Percentiles rank a stretch among this genome's conserved stretches.
Conservation (phyloP, 352 stramenopile species). For the Phytophthora agathidicida region DNA sequence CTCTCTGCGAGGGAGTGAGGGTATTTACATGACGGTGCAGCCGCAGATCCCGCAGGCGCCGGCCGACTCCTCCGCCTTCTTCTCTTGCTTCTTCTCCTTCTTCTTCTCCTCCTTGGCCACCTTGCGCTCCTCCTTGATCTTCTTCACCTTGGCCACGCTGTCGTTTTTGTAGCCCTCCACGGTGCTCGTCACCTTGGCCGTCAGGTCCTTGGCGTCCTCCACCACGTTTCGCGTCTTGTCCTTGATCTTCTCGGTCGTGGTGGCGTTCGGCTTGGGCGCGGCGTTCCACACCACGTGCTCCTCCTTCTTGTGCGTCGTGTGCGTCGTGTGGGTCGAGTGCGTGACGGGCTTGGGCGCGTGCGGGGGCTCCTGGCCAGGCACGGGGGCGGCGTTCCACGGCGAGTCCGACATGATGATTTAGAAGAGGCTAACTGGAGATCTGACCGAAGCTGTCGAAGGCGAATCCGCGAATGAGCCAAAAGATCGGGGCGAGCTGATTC, state of each 20-base stretch:
- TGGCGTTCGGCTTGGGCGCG: constrained; percentile 44
- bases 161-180: constrained; percentile 77
- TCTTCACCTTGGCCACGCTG: constrained; percentile 68
- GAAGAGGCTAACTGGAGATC: neutral
- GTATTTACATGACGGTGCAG: constrained; percentile 69
- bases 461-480: constrained; percentile 43
- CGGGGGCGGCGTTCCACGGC: constrained; percentile 47
- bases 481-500: constrained; percentile 32
- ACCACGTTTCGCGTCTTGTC: constrained; percentile 48
- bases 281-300: constrained; percentile 53
- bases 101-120: constrained; percentile 58
- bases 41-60: constrained; percentile 58
- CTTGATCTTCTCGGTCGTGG: constrained; percentile 45
- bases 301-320: constrained; percentile 48
- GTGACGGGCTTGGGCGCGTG: constrained; percentile 28
- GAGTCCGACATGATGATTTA: constrained; percentile 41
- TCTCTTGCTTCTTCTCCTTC: constrained; percentile 43
- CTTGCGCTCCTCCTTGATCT: constrained; percentile 54
- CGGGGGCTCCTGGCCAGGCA: constrained; percentile 40
- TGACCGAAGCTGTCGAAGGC: constrained; percentile 8
- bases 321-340: constrained; percentile 13
- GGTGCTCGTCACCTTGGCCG: constrained; percentile 45
- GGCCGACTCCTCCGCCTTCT: constrained; percentile 50
- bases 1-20: neutral
- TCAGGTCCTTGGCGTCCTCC: constrained; percentile 52